These are phyloP conservation scores for Elongisporangium senticosum DNA, from an alignment of 352 stramenopile genomes.

Conservation along the genomic window DNA sequence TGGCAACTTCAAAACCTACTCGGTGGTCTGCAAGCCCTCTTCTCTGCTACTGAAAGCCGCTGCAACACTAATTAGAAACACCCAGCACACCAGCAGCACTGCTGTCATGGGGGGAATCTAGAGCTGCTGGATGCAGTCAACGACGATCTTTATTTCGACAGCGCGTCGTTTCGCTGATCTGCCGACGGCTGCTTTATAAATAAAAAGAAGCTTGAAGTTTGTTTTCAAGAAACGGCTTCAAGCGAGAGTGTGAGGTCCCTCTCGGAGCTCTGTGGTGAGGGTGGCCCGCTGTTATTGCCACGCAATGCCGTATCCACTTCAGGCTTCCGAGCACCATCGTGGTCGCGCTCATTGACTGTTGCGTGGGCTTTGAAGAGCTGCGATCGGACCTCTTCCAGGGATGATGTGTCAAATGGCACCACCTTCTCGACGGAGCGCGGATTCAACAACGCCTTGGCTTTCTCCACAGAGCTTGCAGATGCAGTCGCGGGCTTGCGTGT, in stretches of 20 bases:
- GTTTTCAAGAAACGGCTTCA: constrained; percentile 9
- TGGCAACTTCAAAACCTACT: no score
- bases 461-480: constrained; percentile 23
- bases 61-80: background rate
- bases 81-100: background rate
- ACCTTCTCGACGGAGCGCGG: constrained; percentile 14
- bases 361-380: constrained; percentile 52
- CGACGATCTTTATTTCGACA: no score
- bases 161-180: background rate
- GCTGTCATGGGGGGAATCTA: no score
- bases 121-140: no score
- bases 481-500: constrained; percentile 5
- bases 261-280: constrained; percentile 22
- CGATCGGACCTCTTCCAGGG: constrained; percentile 52
- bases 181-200: background rate
- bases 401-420: constrained; percentile 45
- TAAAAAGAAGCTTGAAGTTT: background rate
- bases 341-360: constrained; percentile 10
- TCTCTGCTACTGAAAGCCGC: background rate
- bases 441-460: constrained; percentile 14
- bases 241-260: constrained; percentile 2
- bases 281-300: constrained; percentile 38
- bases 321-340: constrained; percentile 6
- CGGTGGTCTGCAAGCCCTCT: background rate
- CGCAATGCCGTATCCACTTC: constrained; percentile 11